phyloP scores from a whole-genome alignment of 2,329 filamentous ascomycete genomes.

The Cladosporium sphaerospermum region DNA sequence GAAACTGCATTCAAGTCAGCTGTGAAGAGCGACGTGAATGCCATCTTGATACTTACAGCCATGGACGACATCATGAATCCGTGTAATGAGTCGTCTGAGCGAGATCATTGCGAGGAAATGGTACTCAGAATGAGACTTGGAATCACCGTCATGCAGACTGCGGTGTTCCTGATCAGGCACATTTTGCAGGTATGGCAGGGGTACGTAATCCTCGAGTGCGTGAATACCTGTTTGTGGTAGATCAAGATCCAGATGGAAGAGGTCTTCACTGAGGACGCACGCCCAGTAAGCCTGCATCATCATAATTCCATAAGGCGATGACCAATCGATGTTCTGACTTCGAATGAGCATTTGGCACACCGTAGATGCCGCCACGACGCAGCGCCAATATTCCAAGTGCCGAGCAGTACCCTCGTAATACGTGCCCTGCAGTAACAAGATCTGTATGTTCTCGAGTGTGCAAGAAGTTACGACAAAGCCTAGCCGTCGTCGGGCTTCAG shows the following conservation, averaged over 20 bases:
- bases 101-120: constrained; percentile 56
- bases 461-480: constrained; percentile 51
- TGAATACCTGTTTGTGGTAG: constrained; percentile 51
- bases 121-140: constrained; percentile 50
- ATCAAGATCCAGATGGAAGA: constrained; percentile 53
- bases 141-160: too few species aligned
- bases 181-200: constrained; percentile 54
- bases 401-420: constrained; percentile 22
- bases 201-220: constrained; percentile 46
- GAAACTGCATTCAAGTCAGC: constrained; percentile 16
- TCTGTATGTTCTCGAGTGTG: constrained; percentile 54
- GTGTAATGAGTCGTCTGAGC: constrained; percentile 47
- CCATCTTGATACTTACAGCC: constrained; percentile 41
- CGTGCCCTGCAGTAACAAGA: constrained; percentile 48
- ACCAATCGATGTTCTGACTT: constrained; percentile 26
- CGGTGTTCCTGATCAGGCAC: too few species aligned
- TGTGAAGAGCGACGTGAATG: background rate
- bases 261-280: constrained; percentile 45
- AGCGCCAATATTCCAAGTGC: constrained; percentile 54
- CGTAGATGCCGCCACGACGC: constrained; percentile 50
- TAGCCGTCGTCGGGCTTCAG: constrained; percentile 54
- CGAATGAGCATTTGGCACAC: constrained; percentile 44
- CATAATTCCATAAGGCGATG: constrained; percentile 43
- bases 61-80: constrained; percentile 48
- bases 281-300: constrained; percentile 52